These are phyloP conservation scores for Alternaria arborescens DNA, from an alignment of 2,329 filamentous ascomycete genomes.

Conservation along the genomic window DNA sequence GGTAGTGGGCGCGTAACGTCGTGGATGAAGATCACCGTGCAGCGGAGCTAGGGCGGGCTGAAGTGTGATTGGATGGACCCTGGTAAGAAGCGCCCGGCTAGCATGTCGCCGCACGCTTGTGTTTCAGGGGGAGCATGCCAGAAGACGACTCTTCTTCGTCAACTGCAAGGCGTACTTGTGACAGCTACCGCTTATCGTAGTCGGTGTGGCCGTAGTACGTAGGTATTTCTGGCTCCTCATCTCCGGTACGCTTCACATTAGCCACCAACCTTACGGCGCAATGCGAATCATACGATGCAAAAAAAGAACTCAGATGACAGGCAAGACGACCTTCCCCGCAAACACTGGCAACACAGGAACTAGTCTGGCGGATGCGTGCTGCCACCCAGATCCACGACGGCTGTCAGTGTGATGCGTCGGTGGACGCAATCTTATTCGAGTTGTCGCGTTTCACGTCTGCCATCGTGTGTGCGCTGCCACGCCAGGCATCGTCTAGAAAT, in stretches of 20 bases:
- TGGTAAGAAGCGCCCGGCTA: conserved; percentile 38
- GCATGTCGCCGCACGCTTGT: conserved; percentile 35
- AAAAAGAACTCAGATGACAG: background rate
- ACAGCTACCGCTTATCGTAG: conserved; percentile 15
- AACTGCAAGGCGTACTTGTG: conserved; percentile 23
- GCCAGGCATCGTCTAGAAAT: background rate
- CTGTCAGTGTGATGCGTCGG: background rate
- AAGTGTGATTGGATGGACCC: conserved; percentile 35
- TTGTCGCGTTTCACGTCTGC: background rate
- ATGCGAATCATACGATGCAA: background rate
- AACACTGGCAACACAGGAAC: background rate
- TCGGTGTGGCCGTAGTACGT: conserved; percentile 16
- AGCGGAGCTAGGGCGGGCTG: conserved; percentile 26
- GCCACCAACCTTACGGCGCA: conserved; percentile 5
- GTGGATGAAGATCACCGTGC: conserved; percentile 44
- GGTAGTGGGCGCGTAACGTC: conserved; percentile 44
- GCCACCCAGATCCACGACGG: background rate
- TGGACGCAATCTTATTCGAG: background rate
- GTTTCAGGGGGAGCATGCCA: conserved; percentile 33
- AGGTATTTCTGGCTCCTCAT: conserved; percentile 14
- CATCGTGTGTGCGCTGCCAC: background rate
- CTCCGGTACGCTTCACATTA: conserved; percentile 1
- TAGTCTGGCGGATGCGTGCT: background rate
- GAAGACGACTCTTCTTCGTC: conserved; percentile 19
- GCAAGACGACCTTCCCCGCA: background rate